These are phyloP conservation scores for Heterobasidion occidentale DNA, from an alignment of 1,284 basidiomycete species.

Conservation along the genomic window DNA sequence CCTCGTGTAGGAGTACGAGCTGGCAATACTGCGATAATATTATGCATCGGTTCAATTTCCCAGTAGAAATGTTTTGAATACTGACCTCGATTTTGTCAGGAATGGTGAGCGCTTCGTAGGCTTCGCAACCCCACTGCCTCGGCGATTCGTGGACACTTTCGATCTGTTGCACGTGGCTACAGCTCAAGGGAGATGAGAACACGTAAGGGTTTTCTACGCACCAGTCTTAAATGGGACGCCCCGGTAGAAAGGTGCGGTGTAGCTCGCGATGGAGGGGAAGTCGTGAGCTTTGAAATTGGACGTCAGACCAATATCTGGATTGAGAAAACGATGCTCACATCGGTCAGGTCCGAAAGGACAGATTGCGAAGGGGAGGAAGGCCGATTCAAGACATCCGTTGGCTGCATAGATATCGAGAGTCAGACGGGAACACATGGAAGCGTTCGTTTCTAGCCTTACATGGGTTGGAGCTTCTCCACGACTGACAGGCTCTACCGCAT, in stretches of 20 bases:
- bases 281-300: neutral
- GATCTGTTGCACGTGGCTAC: neutral
- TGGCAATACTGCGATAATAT: conserved; percentile 48
- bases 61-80: neutral
- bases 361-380: neutral
- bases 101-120: conserved; percentile 43
- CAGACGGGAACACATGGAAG: neutral
- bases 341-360: neutral
- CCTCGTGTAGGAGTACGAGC: conserved; percentile 61
- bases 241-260: neutral
- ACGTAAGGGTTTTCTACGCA: neutral
- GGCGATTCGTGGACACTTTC: conserved; percentile 1
- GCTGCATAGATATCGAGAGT: neutral
- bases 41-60: neutral
- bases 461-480: neutral
- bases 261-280: neutral
- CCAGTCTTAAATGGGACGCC: neutral
- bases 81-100: conserved; percentile 52
- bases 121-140: conserved; percentile 32
- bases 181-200: no score
- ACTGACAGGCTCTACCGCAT: neutral
- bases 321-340: neutral
- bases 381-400: neutral
- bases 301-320: neutral
- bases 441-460: neutral